Percentiles rank a stretch among this genome's conserved stretches.
phyloP scores from a whole-genome alignment of 768 basidiomycete species.

The Daedaleopsis nitida region DNA sequence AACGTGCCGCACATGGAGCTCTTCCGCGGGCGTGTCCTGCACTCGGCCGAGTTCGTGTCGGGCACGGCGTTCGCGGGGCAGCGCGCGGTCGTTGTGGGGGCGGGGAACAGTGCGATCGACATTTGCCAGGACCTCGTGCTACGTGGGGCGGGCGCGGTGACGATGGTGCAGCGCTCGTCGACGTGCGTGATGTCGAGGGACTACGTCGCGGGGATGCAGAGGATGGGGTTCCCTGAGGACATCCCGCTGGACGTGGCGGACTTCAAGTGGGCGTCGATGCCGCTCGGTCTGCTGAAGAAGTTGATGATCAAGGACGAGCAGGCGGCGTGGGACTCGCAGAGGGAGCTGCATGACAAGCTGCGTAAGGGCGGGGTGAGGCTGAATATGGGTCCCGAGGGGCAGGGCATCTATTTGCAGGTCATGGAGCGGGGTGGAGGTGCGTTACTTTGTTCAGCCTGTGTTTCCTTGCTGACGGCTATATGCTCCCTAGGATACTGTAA shows the following conservation, averaged over 20 bases:
- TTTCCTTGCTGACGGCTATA: too few relatives aligned
- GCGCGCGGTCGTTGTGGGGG: slow-evolving; percentile 68
- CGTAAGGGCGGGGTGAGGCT: slow-evolving; percentile 39
- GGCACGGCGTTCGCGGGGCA: slow-evolving; percentile 56
- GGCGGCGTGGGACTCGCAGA: slow-evolving; percentile 21
- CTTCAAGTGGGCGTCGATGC: slow-evolving; percentile 37
- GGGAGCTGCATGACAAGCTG: slow-evolving; percentile 43
- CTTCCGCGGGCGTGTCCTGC: slow-evolving; percentile 54
- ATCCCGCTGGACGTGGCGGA: slow-evolving; percentile 39
- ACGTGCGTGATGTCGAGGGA: slow-evolving; percentile 35
- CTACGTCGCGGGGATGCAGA: not conserved
- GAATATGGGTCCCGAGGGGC: slow-evolving; percentile 40
- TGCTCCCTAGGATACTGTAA: slow-evolving; percentile 17
- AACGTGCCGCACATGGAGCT: slow-evolving; percentile 43
- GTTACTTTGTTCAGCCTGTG: not conserved
- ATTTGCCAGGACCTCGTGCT: slow-evolving; percentile 39
- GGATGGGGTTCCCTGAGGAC: slow-evolving; percentile 16
- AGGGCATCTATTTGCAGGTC: slow-evolving; percentile 36
- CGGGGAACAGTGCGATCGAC: slow-evolving; percentile 46
- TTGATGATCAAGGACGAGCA: slow-evolving; percentile 8
- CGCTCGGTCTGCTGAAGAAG: slow-evolving; percentile 16
- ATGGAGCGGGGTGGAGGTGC: slow-evolving; percentile 37
- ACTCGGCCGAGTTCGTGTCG: slow-evolving; percentile 53
- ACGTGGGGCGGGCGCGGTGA: slow-evolving; percentile 36
- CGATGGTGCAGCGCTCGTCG: slow-evolving; percentile 44